Evolutionary conservation across 208 protist species (phyloP).

Genomic region (Leishmania martiniquensis): DNA sequence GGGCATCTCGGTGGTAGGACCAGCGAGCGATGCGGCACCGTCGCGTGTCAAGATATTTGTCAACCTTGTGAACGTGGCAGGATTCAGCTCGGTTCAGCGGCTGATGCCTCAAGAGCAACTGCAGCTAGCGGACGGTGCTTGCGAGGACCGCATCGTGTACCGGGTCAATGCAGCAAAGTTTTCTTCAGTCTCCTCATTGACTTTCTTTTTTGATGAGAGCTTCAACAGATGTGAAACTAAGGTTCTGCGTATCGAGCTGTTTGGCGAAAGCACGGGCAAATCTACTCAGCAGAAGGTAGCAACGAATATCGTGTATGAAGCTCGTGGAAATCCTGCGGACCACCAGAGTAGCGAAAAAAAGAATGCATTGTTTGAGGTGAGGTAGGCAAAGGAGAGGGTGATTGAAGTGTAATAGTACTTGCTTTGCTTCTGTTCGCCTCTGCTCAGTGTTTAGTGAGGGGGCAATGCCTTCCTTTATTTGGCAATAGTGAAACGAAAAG

Average conservation of each 20-base stretch:
- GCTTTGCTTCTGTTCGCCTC: background rate
- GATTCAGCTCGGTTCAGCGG: conserved; percentile 79
- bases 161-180: conserved; percentile 79
- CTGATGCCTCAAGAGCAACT: conserved; percentile 80
- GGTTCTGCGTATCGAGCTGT: conserved; percentile 84
- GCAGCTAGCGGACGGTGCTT: conserved; percentile 55
- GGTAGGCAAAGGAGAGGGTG: background rate
- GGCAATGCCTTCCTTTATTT: background rate
- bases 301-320: conserved; percentile 89
- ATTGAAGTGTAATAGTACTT: background rate
- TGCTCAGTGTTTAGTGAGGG: background rate
- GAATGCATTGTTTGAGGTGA: conserved; percentile 39
- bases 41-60: conserved; percentile 78
- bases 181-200: conserved; percentile 44
- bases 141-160: conserved; percentile 79
- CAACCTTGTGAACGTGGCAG: conserved; percentile 63
- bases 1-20: conserved; percentile 67
- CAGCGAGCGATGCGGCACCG: conserved; percentile 58
- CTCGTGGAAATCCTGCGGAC: conserved; percentile 82
- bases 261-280: conserved; percentile 71
- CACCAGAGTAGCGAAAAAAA: conserved; percentile 62
- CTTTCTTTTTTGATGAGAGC: conserved; percentile 80
- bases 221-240: conserved; percentile 75
- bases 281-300: conserved; percentile 68
- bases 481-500: background rate